Base-by-base conservation (phyloP, 495 filamentous ascomycete species). In the Penicillium maclennaniae region DNA sequence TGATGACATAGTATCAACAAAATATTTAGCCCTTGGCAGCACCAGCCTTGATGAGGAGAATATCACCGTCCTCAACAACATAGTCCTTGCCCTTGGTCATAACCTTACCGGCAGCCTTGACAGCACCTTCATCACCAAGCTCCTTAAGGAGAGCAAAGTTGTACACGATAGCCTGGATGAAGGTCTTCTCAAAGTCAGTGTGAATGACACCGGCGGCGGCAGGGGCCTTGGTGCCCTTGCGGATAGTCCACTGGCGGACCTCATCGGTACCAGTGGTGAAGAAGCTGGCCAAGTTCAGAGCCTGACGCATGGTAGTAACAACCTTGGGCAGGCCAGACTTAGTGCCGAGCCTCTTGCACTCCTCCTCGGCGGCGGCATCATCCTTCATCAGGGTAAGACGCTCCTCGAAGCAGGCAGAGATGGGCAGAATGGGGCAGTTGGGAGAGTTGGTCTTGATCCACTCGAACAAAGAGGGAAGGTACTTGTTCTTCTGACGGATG, bases 41-140 rank as follows among this genome's bases (percentile, higher is more conserved):
- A 66, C 92, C 92, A 36, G 92, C 92, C 78, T 97, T 97, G 78
- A 97, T 90, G 57, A 96, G 79, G 56, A 96, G 64, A 60, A 86
- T 82, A 62, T 81, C 74, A 40, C 72, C 73, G 52, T 79, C 75
- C 54, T 73, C 64, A 7, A 75, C 70, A 21, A 95, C 82, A 68
- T 99, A 97, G 42, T 99, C 95, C 78, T 99, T 99, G 58, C 95
- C 95, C 80, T 97, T 99, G 54, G 95, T 97, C 85, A 96, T 86
- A 49, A 97, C 66, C 78, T 99, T 99, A 57, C 95, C 95, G 62
- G 88, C 89, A 17, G 95, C 85, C 79, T 90, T 95, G 54, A 97
- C 87, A 47, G 83, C 82, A 17, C 81, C 78, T 73, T 99, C 95
- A 66, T 96, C 91, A 26, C 91, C 92, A 28, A 87, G 74, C 72